Percentiles rank a stretch among this genome's conserved stretches.
phyloP scores from a whole-genome alignment of 2,329 filamentous ascomycete species.

The Sclerotinia minor region DNA sequence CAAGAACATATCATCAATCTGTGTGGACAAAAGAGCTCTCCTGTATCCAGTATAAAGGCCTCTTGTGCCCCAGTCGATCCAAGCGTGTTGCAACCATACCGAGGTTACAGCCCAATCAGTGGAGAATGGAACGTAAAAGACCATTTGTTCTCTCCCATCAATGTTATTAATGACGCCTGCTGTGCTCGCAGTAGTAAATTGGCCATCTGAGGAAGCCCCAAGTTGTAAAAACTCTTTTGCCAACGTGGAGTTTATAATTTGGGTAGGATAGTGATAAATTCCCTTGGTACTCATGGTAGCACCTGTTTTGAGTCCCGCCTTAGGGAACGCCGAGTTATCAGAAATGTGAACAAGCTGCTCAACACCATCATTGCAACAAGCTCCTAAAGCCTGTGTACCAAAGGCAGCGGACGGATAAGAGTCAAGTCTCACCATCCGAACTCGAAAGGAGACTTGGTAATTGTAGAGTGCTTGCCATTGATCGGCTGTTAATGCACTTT shows the following conservation, averaged over 20 bases:
- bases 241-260: slow-evolving; percentile 53
- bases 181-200: slow-evolving; percentile 44
- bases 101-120: slow-evolving; percentile 50
- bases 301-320: slow-evolving; percentile 49
- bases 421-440: slow-evolving; percentile 60
- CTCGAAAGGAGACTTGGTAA: slow-evolving; percentile 58
- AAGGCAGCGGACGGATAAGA: slow-evolving; percentile 55
- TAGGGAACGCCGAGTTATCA: slow-evolving; percentile 54
- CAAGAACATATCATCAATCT: slow-evolving; percentile 62
- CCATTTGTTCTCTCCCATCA: slow-evolving; percentile 59
- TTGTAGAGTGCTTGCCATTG: slow-evolving; percentile 58
- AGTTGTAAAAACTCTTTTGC: slow-evolving; percentile 59
- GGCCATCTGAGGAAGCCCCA: slow-evolving; percentile 44
- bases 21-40: slow-evolving; percentile 35
- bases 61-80: slow-evolving; percentile 62
- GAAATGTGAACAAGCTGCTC: slow-evolving; percentile 53
- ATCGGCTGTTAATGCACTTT: slow-evolving; percentile 48
- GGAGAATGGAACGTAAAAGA: slow-evolving; percentile 54
- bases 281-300: slow-evolving; percentile 51
- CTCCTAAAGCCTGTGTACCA: slow-evolving; percentile 43
- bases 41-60: slow-evolving; percentile 48
- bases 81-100: slow-evolving; percentile 60
- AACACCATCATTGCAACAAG: slow-evolving; percentile 50
- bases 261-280: slow-evolving; percentile 60
- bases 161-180: slow-evolving; percentile 62